These are phyloP conservation scores for Climacium dendroides DNA, from an alignment of 225 moss, liverwort and hornwort species.

Conservation along the genomic window DNA sequence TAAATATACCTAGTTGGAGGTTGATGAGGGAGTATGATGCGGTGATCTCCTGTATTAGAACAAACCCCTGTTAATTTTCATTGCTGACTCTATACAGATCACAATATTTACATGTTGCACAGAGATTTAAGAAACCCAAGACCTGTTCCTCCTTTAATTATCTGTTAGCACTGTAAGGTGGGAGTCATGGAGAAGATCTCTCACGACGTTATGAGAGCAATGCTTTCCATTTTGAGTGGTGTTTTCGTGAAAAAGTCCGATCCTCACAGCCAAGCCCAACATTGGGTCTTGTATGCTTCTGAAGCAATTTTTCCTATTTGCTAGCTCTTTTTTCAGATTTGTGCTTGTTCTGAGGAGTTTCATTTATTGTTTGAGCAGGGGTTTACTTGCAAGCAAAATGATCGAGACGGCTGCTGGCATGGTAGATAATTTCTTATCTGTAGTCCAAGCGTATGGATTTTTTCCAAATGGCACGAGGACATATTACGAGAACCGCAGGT, in stretches of 20 bases:
- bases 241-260: neutral
- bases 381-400: constrained; percentile 81
- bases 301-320: neutral
- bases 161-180: neutral
- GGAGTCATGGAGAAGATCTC: neutral
- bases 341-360: neutral
- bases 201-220: neutral
- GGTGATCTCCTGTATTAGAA: neutral
- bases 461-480: constrained; percentile 79
- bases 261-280: neutral
- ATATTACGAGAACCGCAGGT: constrained; percentile 78
- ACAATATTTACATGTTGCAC: neutral
- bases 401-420: constrained; percentile 53
- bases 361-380: constrained; percentile 9
- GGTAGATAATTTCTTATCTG: constrained; percentile 59
- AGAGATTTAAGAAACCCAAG: neutral
- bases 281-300: neutral
- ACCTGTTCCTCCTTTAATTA: neutral
- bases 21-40: neutral
- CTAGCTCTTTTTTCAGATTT: neutral
- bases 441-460: constrained; percentile 58
- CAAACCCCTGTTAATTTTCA: neutral
- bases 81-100: neutral
- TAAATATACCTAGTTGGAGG: neutral
- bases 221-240: neutral